phyloP scores from a whole-genome alignment of 1,139 yeast species.

The Blastobotrys buckinghamii region DNA sequence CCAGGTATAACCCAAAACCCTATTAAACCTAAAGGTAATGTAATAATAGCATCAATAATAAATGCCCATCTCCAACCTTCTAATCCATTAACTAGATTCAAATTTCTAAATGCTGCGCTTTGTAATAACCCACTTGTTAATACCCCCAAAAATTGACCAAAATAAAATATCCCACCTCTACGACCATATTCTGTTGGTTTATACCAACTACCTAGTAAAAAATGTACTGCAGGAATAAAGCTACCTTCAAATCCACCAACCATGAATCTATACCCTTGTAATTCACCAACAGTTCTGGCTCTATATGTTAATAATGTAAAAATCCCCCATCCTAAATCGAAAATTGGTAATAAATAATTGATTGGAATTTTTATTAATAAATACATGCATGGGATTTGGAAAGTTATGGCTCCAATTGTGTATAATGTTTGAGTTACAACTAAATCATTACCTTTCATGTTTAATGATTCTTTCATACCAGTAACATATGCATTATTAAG shows the following conservation, averaged over 20 bases:
- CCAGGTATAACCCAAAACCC: slow-evolving; percentile 66
- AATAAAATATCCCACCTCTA: slow-evolving; percentile 46
- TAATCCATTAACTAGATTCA: slow-evolving; percentile 36
- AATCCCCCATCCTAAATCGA: slow-evolving; percentile 54
- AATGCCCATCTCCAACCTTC: slow-evolving; percentile 49
- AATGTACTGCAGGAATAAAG: slow-evolving; percentile 52
- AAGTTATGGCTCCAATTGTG: slow-evolving; percentile 49
- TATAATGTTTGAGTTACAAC: slow-evolving; percentile 58
- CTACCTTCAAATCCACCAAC: slow-evolving; percentile 57
- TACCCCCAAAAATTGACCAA: slow-evolving; percentile 33
- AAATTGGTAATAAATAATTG: slow-evolving; percentile 28
- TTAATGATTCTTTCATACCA: slow-evolving; percentile 27
- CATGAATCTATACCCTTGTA: slow-evolving; percentile 54
- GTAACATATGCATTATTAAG: slow-evolving; percentile 39
- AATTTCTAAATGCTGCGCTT: slow-evolving; percentile 35
- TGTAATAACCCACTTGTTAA: slow-evolving; percentile 40
- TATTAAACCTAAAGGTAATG: slow-evolving; percentile 52
- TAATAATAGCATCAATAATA: slow-evolving; percentile 46
- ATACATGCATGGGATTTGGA: slow-evolving; percentile 31
- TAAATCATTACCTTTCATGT: slow-evolving; percentile 60
- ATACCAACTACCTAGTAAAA: slow-evolving; percentile 42
- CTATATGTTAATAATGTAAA: slow-evolving; percentile 49
- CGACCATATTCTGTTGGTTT: slow-evolving; percentile 42
- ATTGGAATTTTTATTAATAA: not conserved
- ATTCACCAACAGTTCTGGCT: slow-evolving; percentile 37